phyloP scores from a whole-genome alignment of 305 asterid genomes.

The Nicotiana rustica region DNA sequence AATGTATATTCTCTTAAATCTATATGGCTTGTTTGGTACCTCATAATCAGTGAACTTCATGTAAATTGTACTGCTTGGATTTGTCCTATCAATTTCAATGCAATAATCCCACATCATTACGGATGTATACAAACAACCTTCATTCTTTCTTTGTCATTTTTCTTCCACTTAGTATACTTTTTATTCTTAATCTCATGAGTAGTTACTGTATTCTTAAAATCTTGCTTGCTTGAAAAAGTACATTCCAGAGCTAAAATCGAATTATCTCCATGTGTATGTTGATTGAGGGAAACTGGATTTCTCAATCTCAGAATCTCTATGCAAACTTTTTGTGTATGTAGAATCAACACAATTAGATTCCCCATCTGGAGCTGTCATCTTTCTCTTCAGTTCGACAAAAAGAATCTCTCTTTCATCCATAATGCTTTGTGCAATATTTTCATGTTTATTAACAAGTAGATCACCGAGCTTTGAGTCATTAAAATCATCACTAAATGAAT shows the following conservation, averaged over 20 bases:
- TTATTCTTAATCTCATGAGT: background rate
- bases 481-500: background rate
- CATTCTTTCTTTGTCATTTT: background rate
- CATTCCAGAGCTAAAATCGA: background rate
- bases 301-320: background rate
- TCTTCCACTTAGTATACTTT: background rate
- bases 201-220: background rate
- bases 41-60: background rate
- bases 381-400: background rate
- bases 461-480: background rate
- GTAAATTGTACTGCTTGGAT: background rate
- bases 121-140: background rate
- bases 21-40: no score
- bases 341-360: background rate
- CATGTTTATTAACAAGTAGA: background rate
- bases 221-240: background rate
- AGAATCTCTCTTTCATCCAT: background rate
- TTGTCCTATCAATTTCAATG: background rate
- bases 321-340: background rate
- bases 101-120: background rate
- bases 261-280: background rate
- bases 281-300: background rate
- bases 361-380: background rate
- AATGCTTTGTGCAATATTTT: background rate
- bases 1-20: background rate